Conservation (phyloP, 2,329 filamentous ascomycete genomes). For the Seiridium cupressi region DNA sequence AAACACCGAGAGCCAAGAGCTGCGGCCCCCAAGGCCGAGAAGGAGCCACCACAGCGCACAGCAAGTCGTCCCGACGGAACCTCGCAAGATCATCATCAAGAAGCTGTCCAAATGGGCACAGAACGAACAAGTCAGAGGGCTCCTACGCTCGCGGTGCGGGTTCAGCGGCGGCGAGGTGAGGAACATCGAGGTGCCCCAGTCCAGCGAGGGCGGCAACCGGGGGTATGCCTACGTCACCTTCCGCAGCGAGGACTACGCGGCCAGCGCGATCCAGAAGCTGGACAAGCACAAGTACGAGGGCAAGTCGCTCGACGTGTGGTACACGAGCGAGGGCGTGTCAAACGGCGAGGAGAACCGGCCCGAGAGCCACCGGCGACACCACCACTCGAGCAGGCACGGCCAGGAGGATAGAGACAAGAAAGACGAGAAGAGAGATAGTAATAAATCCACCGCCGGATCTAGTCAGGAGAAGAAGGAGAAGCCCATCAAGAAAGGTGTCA, state of each 20-base stretch:
- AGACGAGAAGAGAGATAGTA: background rate
- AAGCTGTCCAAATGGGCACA: slow-evolving; percentile 22
- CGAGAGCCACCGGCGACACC: background rate
- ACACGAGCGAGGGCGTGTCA: slow-evolving; percentile 26
- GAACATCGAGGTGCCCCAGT: slow-evolving; percentile 23
- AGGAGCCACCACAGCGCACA: slow-evolving; percentile 5
- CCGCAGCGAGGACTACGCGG: slow-evolving; percentile 22
- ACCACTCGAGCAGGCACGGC: background rate
- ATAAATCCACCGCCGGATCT: background rate
- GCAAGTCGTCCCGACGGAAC: slow-evolving; percentile 17
- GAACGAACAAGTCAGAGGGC: slow-evolving; percentile 22
- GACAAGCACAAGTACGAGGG: slow-evolving; percentile 23
- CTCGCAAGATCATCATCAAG: slow-evolving; percentile 28
- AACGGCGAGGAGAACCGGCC: slow-evolving; percentile 15
- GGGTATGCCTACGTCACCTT: slow-evolving; percentile 26
- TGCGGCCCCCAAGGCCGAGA: background rate
- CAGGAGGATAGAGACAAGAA: slow-evolving; percentile 20
- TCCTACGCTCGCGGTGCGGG: slow-evolving; percentile 23
- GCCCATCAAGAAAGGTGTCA: slow-evolving; percentile 6
- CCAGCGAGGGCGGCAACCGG: slow-evolving; percentile 18
- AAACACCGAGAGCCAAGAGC: background rate
- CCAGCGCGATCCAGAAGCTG: slow-evolving; percentile 21
- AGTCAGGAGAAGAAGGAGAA: slow-evolving; percentile 5
- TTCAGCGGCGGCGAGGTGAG: slow-evolving; percentile 21
- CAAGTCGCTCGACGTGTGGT: slow-evolving; percentile 18